phyloP scores from a whole-genome alignment of 2,329 filamentous ascomycete species.

The Colletotrichum ledebouriae region DNA sequence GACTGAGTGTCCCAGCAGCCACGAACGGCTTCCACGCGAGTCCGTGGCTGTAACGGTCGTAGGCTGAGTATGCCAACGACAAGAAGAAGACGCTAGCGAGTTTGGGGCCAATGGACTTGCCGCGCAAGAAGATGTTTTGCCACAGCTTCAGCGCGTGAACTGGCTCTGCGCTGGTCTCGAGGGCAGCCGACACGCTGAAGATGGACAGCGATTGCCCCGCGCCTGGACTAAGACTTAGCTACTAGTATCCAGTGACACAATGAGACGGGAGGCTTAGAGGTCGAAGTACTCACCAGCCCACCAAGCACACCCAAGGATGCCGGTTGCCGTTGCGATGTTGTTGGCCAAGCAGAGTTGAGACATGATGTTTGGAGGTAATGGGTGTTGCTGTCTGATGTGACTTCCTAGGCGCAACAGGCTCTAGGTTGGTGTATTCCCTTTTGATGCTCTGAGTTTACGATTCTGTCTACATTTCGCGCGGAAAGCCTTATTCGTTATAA shows the following conservation, averaged over 20 bases:
- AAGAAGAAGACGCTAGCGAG: conserved; percentile 48
- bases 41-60: conserved; percentile 47
- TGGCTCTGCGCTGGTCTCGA: conserved; percentile 4
- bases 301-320: conserved; percentile 35
- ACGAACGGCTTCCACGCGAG: conserved; percentile 52
- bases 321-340: conserved; percentile 38
- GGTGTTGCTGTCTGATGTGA: background rate
- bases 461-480: background rate
- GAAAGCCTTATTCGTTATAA: conserved; percentile 2
- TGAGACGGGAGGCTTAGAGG: background rate
- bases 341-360: conserved; percentile 33
- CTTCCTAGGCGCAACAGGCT: background rate
- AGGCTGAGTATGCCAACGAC: conserved; percentile 54
- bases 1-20: conserved; percentile 50
- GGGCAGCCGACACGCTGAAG: conserved; percentile 50
- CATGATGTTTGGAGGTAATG: conserved; percentile 24
- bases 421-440: background rate
- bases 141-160: conserved; percentile 50
- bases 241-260: conserved; percentile 7
- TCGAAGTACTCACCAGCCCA: conserved; percentile 35
- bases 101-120: conserved; percentile 43
- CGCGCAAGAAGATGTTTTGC: conserved; percentile 54
- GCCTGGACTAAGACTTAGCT: conserved; percentile 47
- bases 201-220: conserved; percentile 54
- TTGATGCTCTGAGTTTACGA: background rate